These are phyloP conservation scores for Alternaria ventricosa DNA, from an alignment of 2,329 filamentous ascomycete genomes.

Conservation along the genomic window DNA sequence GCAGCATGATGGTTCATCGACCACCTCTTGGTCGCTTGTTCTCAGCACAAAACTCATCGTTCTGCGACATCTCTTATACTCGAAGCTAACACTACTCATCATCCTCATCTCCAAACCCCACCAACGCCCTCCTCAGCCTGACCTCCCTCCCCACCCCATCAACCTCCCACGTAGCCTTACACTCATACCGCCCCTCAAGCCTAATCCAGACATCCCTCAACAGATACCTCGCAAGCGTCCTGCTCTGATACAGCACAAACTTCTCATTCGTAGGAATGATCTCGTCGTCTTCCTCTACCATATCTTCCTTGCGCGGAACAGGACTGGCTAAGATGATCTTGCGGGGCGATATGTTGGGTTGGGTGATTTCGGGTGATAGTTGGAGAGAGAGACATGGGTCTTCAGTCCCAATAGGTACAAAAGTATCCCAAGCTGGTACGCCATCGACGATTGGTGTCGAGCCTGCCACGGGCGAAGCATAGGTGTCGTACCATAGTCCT, in stretches of 20 bases:
- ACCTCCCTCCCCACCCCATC: constrained; percentile 7
- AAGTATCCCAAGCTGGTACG: constrained; percentile 14
- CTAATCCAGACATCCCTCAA: constrained; percentile 15
- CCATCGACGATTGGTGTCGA: constrained; percentile 4
- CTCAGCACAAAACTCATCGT: neutral
- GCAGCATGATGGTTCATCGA: neutral
- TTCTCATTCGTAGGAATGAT: constrained; percentile 9
- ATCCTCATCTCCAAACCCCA: constrained; percentile 7
- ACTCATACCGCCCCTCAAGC: constrained; percentile 13
- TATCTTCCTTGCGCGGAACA: neutral
- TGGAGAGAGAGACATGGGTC: neutral
- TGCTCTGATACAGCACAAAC: constrained; percentile 20
- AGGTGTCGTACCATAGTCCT: constrained; percentile 23
- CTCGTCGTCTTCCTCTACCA: neutral
- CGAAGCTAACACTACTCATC: neutral
- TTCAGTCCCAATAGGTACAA: neutral
- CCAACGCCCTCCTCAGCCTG: constrained; percentile 8
- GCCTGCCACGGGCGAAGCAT: constrained; percentile 8
- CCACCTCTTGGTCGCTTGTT: neutral
- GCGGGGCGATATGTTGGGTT: neutral
- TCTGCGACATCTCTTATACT: neutral
- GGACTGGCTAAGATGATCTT: neutral
- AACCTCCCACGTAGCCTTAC: constrained; percentile 18
- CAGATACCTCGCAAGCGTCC: constrained; percentile 15
- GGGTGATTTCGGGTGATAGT: neutral